Percentiles rank a stretch among this genome's conserved stretches.
Evolutionary conservation across 2,329 filamentous ascomycete genomes (phyloP).

Genomic region (Pseudogymnoascus sp.): DNA sequence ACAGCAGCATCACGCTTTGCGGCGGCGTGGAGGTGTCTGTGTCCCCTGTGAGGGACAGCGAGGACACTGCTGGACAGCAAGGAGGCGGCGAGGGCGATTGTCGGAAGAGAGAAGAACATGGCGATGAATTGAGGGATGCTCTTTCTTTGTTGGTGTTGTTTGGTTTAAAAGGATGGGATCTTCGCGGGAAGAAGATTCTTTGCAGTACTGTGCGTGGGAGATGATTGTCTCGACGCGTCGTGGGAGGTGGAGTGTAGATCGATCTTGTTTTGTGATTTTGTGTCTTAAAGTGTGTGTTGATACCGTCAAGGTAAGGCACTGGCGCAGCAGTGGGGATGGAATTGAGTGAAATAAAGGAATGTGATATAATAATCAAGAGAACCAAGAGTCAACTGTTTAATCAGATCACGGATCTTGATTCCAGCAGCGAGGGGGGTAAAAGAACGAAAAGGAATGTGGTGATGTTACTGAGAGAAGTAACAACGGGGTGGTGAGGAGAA

Average conservation of each 20-base stretch:
- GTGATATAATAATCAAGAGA: constrained; percentile 3
- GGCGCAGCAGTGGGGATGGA: neutral
- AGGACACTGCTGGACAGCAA: constrained; percentile 29
- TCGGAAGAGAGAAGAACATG: constrained; percentile 26
- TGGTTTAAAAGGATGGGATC: constrained; percentile 6
- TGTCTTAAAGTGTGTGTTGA: neutral
- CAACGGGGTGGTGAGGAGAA: constrained; percentile 1
- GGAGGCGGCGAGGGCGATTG: constrained; percentile 25
- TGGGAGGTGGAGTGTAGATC: constrained; percentile 4
- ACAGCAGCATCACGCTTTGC: constrained; percentile 21
- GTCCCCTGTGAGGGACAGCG: constrained; percentile 18
- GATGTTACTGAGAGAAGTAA: constrained; percentile 10
- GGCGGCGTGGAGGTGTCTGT: constrained; percentile 22
- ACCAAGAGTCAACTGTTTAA: constrained; percentile 1
- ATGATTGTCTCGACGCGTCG: constrained; percentile 1
- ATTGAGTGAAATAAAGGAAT: neutral
- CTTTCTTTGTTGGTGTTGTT: constrained; percentile 7
- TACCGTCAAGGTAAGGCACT: constrained; percentile 11
- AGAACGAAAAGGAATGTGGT: constrained; percentile 19
- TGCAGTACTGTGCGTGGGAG: neutral
- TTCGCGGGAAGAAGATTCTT: neutral
- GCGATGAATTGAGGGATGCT: constrained; percentile 12
- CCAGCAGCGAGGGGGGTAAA: constrained; percentile 14
- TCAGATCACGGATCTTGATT: constrained; percentile 13
- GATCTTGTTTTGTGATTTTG: constrained; percentile 5